phyloP scores from a whole-genome alignment of 106 monocot genomes.

The Amphibolis antarctica region DNA sequence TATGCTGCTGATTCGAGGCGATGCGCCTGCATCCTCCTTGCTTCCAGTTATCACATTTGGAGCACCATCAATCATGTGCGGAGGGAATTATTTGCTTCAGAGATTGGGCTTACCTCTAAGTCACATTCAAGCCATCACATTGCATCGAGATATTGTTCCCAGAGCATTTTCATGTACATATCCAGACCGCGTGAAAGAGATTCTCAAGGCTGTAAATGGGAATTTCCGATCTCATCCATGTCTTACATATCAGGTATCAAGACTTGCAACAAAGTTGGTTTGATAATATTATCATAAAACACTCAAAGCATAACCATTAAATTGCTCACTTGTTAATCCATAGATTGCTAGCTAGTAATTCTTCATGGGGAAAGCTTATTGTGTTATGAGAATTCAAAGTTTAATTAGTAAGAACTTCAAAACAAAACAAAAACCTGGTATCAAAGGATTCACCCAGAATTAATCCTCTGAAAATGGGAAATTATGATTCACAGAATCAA shows the following conservation, averaged over 20 bases:
- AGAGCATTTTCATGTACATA: conserved; percentile 87
- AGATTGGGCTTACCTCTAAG: conserved; percentile 46
- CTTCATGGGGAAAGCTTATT: too few species aligned
- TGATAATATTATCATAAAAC: not conserved
- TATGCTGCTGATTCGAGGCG: conserved; percentile 65
- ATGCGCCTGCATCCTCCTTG: conserved; percentile 41
- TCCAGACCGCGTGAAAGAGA: conserved; percentile 51
- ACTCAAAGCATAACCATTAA: too few species aligned
- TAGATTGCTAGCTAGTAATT: too few species aligned
- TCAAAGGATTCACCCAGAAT: too few species aligned
- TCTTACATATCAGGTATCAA: conserved; percentile 56
- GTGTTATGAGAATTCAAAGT: too few species aligned
- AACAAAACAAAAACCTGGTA: too few species aligned
- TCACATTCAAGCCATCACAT: conserved; percentile 58
- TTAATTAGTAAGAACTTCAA: too few species aligned
- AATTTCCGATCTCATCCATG: conserved; percentile 80
- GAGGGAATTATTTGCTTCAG: conserved; percentile 59
- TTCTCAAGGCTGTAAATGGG: conserved; percentile 71
- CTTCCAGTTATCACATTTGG: conserved; percentile 77
- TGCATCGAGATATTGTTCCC: conserved; percentile 89
- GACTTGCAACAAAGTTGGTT: not conserved
- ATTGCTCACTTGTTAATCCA: too few species aligned
- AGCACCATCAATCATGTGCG: conserved; percentile 78
- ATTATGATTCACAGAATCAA: too few species aligned
- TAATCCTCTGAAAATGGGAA: too few species aligned